Percentiles rank a stretch among this genome's conserved stretches.
Conservation (phyloP, 2,329 filamentous ascomycete species). For the Knufia petricola region DNA sequence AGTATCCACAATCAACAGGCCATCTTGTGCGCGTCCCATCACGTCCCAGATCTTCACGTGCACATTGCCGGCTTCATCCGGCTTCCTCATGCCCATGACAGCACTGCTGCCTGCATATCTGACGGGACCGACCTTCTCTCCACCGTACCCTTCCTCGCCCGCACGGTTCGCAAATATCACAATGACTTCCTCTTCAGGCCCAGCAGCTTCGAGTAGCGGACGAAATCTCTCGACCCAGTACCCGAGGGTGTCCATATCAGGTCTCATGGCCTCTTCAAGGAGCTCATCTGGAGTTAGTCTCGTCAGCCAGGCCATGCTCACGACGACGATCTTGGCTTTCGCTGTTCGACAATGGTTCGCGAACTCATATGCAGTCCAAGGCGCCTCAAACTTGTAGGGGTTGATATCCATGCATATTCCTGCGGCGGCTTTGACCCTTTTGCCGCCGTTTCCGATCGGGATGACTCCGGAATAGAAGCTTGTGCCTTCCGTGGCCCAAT, state of each 20-base stretch:
- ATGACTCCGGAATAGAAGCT: conserved; percentile 26
- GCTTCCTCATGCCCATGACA: conserved; percentile 29
- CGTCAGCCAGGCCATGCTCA: conserved; percentile 58
- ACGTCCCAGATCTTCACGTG: conserved; percentile 39
- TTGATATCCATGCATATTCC: conserved; percentile 51
- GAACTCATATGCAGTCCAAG: conserved; percentile 52
- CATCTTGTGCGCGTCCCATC: conserved; percentile 36
- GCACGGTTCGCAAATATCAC: conserved; percentile 40
- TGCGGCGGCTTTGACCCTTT: conserved; percentile 33
- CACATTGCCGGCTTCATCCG: conserved; percentile 22
- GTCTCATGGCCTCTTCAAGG: conserved; percentile 32
- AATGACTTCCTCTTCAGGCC: conserved; percentile 28
- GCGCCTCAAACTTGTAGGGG: conserved; percentile 50
- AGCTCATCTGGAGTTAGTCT: conserved; percentile 41
- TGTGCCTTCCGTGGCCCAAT: conserved; percentile 49
- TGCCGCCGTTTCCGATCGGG: conserved; percentile 21
- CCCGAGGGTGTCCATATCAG: conserved; percentile 51
- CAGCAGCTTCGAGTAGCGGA: conserved; percentile 34
- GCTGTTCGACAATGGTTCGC: conserved; percentile 44
- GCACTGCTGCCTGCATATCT: conserved; percentile 42
- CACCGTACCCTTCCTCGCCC: conserved; percentile 31
- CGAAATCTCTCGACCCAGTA: conserved; percentile 55
- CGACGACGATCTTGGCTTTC: conserved; percentile 43
- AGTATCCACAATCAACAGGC: conserved; percentile 39
- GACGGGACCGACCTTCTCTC: conserved; percentile 30